Percentiles rank a stretch among this genome's conserved stretches.
phyloP scores from a whole-genome alignment of 805 yeast species.

The Candida insectorum region DNA sequence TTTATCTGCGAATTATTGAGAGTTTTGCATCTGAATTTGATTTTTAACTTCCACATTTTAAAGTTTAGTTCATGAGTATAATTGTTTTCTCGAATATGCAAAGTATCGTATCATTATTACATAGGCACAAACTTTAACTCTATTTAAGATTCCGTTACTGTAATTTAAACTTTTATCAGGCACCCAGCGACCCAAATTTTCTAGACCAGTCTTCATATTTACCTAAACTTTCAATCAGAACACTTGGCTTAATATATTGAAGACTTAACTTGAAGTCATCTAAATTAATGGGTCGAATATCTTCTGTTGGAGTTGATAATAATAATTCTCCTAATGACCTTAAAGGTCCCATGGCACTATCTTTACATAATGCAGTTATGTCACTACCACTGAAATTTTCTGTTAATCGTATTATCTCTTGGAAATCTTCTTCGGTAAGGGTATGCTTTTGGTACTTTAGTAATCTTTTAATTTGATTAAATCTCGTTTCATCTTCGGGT shows the following conservation, averaged over 20 bases:
- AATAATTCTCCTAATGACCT: constrained; percentile 85
- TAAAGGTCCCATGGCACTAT: constrained; percentile 97
- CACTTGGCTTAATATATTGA: constrained; percentile 82
- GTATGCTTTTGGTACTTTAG: constrained; percentile 71
- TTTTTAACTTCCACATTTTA: too few species aligned
- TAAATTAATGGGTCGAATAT: constrained; percentile 71
- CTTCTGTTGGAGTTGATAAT: constrained; percentile 63
- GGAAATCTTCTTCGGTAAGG: constrained; percentile 59
- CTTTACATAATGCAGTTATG: constrained; percentile 89
- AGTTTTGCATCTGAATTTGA: too few species aligned
- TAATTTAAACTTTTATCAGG: too few species aligned
- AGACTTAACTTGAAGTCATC: constrained; percentile 75
- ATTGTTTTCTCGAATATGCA: too few species aligned
- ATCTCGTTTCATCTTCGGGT: constrained; percentile 83
- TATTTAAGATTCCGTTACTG: too few species aligned
- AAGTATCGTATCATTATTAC: too few species aligned
- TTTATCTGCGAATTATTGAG: too few species aligned
- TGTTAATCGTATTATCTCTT: constrained; percentile 59
- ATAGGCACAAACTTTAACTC: too few species aligned
- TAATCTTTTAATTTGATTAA: constrained; percentile 64
- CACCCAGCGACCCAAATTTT: constrained; percentile 85
- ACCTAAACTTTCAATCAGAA: constrained; percentile 72
- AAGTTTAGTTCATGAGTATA: too few species aligned
- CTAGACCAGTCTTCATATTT: constrained; percentile 88
- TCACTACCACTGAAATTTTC: constrained; percentile 89